These are phyloP conservation scores for Solanum appendiculatum DNA, from an alignment of 257 asterid species.

Conservation along the genomic window DNA sequence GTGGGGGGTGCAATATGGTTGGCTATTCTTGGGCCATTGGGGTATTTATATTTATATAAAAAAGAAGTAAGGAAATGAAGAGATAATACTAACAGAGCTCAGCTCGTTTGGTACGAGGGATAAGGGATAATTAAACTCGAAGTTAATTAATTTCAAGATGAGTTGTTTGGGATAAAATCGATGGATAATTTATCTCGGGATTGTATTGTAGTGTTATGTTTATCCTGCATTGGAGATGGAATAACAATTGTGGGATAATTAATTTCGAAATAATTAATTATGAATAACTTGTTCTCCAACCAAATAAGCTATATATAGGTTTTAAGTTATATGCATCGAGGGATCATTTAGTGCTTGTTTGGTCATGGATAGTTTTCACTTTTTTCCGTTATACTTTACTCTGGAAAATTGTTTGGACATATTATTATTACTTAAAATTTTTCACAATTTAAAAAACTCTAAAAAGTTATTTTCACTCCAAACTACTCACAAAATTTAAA, in stretches of 20 bases:
- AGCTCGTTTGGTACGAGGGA: not conserved
- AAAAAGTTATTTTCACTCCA: not conserved
- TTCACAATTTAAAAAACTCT: not conserved
- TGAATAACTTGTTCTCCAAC: not conserved
- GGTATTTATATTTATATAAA: constrained; percentile 5
- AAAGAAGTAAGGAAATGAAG: not conserved
- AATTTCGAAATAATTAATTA: not conserved
- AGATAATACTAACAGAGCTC: not conserved
- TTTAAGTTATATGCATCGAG: not conserved
- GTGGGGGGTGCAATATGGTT: constrained; percentile 34
- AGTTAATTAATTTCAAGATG: no score
- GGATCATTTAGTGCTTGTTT: no score
- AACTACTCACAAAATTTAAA: not conserved
- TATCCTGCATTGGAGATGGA: not conserved
- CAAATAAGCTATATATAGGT: not conserved
- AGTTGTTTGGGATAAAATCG: not conserved
- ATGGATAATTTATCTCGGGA: not conserved
- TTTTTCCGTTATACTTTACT: not conserved
- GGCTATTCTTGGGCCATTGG: constrained; percentile 54
- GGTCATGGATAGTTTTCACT: not conserved
- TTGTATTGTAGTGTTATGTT: not conserved
- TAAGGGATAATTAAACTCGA: not conserved
- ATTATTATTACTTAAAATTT: not conserved
- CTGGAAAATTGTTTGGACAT: not conserved
- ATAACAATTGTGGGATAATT: not conserved